Evolutionary conservation across 257 asterid genomes (phyloP).

Genomic region (Petunia secreta): DNA sequence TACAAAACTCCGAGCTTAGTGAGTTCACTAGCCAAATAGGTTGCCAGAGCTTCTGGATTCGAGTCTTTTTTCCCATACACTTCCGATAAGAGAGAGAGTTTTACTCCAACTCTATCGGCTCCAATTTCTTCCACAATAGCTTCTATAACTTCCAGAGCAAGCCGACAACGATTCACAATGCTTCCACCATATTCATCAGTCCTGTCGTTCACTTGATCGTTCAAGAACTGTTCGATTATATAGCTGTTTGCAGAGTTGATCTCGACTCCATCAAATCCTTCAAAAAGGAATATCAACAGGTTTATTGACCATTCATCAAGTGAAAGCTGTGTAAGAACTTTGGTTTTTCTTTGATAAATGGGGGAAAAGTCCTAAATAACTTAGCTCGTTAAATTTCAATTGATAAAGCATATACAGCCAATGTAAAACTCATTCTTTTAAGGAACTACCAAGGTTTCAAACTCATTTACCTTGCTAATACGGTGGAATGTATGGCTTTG

Average conservation of each 20-base stretch:
- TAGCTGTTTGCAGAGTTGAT: slow-evolving; percentile 95
- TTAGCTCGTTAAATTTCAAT: too few relatives aligned
- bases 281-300: background rate
- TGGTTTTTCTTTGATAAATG: too few relatives aligned
- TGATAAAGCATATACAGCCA: too few relatives aligned
- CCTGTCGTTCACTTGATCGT: slow-evolving; percentile 85
- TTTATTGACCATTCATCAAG: slow-evolving; percentile 15
- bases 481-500: too few relatives aligned
- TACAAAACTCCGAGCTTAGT: slow-evolving; percentile 44
- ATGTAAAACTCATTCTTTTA: too few relatives aligned
- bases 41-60: slow-evolving; percentile 63
- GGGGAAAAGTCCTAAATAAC: too few relatives aligned
- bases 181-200: slow-evolving; percentile 81
- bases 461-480: too few relatives aligned
- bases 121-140: slow-evolving; percentile 70
- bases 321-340: background rate
- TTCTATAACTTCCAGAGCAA: slow-evolving; percentile 61
- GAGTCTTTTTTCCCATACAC: slow-evolving; percentile 53
- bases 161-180: slow-evolving; percentile 66
- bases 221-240: slow-evolving; percentile 83
- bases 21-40: slow-evolving; percentile 37
- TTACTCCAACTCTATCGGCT: slow-evolving; percentile 67
- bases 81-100: slow-evolving; percentile 86
- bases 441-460: too few relatives aligned
- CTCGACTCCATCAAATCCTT: slow-evolving; percentile 94